A percentile compares a stretch with the other conserved stretches of the same genome.
Evolutionary conservation across 140 eudicot genomes (phyloP).

Genomic region (Erigeron philadelphicus): DNA sequence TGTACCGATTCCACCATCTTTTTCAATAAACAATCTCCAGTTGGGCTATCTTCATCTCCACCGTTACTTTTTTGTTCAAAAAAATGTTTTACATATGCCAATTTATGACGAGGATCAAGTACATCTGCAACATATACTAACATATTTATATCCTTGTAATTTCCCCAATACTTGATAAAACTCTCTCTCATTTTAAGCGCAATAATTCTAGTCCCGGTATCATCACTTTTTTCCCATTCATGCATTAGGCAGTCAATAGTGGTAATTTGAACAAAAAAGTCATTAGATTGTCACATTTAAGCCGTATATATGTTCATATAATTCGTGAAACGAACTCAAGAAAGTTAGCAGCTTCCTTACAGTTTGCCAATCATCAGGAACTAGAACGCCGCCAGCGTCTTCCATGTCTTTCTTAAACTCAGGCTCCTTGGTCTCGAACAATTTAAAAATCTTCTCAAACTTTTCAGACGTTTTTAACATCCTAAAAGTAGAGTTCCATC

Average conservation of each 20-base stretch:
- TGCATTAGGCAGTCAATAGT: background rate
- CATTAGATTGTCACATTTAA: background rate
- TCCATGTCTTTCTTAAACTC: background rate
- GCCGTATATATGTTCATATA: background rate
- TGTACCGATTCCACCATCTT: background rate
- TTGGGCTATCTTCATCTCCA: background rate
- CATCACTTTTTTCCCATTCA: background rate
- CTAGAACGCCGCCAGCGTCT: background rate
- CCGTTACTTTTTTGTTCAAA: background rate
- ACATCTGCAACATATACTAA: background rate
- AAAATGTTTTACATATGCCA: background rate
- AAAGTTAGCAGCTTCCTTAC: background rate
- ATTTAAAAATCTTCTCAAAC: background rate
- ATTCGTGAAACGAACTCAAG: background rate
- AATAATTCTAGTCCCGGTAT: background rate
- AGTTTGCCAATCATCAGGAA: background rate
- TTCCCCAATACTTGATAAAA: background rate
- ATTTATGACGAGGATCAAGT: conserved; percentile 5
- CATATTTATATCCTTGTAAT: background rate
- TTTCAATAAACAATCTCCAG: conserved; percentile 1
- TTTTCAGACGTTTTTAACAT: background rate
- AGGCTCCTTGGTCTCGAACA: background rate
- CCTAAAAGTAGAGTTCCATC: background rate
- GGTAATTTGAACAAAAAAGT: background rate
- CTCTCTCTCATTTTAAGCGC: conserved; percentile 4